A percentile compares a stretch with the other conserved stretches of the same genome.
Evolutionary conservation across 2,329 filamentous ascomycete species (phyloP).

Genomic region (Talaromyces verruculosus): DNA sequence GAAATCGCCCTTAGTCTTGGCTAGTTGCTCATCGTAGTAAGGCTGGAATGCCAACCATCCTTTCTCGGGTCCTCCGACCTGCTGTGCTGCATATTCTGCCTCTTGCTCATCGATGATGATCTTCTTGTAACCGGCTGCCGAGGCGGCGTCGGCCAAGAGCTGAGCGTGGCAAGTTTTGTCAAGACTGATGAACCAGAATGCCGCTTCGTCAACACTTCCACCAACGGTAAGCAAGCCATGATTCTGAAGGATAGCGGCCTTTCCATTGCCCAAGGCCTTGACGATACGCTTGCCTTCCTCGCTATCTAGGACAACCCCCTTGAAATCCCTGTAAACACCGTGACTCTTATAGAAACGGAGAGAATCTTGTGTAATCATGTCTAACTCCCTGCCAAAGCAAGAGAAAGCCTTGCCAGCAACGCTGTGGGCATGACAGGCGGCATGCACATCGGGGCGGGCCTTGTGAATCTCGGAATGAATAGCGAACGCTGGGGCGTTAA

Average conservation of each 20-base stretch:
- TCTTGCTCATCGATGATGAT: background rate
- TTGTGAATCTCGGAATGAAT: constrained; percentile 44
- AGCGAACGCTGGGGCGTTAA: constrained; percentile 50
- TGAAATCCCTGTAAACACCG: constrained; percentile 49
- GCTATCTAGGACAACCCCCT: constrained; percentile 54
- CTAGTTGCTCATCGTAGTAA: background rate
- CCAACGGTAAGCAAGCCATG: constrained; percentile 56
- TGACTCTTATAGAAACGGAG: constrained; percentile 42
- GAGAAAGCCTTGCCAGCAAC: constrained; percentile 51
- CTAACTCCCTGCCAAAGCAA: constrained; percentile 47
- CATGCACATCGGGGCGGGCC: constrained; percentile 35
- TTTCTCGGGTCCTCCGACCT: background rate
- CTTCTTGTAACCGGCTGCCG: background rate
- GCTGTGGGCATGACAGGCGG: constrained; percentile 48
- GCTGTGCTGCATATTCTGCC: background rate
- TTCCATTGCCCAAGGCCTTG: constrained; percentile 48
- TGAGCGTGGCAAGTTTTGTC: constrained; percentile 31
- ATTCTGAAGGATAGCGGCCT: constrained; percentile 56
- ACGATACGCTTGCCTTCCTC: constrained; percentile 56
- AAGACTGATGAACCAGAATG: constrained; percentile 15
- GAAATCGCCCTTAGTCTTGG: background rate
- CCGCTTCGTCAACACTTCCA: constrained; percentile 22
- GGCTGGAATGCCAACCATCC: background rate
- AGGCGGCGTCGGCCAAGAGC: constrained; percentile 10
- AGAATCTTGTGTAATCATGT: constrained; percentile 51